Percentiles rank a stretch among this genome's conserved stretches.
These are phyloP conservation scores for Lathyrus tuberosus DNA, from an alignment of 306 rosid species.

Conservation along the genomic window DNA sequence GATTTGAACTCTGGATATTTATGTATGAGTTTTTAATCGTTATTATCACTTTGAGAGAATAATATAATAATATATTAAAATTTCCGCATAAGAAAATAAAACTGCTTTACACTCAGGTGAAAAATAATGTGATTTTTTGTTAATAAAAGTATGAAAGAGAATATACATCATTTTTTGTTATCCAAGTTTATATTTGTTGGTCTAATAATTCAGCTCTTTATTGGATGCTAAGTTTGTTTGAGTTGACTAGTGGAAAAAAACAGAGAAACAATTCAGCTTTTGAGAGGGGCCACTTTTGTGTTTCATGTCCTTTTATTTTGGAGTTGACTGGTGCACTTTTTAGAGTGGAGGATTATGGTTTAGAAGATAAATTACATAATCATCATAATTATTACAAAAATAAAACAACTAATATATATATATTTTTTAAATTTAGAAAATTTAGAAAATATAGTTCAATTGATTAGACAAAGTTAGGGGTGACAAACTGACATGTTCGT, in stretches of 20 bases:
- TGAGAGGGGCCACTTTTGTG: neutral
- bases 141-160: conserved; percentile 3
- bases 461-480: no score
- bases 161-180: neutral
- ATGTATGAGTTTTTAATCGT: no score
- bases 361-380: neutral
- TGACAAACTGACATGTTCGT: no score
- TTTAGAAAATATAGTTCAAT: no score
- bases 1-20: no score
- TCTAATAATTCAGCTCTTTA: conserved; percentile 21
- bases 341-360: neutral
- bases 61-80: no score
- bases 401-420: no score
- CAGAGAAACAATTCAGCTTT: neutral
- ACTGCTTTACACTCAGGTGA: neutral
- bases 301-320: neutral
- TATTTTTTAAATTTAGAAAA: no score
- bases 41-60: no score
- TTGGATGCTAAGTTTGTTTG: conserved; percentile 3
- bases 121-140: neutral
- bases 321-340: neutral
- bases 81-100: no score
- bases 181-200: neutral
- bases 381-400: no score
- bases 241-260: conserved; percentile 20